phyloP scores from a whole-genome alignment of 768 basidiomycete species.

The Lactifluus subvellereus region DNA sequence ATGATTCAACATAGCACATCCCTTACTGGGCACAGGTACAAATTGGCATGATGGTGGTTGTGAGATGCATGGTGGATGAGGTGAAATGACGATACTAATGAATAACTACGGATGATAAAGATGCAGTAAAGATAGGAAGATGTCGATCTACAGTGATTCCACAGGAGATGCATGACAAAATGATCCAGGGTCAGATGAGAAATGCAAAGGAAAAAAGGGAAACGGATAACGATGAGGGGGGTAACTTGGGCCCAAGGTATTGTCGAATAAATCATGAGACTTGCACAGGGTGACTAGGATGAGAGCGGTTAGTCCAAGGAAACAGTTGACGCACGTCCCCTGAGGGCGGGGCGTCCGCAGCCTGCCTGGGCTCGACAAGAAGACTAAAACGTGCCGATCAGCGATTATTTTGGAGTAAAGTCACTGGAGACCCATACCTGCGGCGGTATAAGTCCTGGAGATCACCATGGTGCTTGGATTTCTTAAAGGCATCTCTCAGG shows the following conservation, averaged over 20 bases:
- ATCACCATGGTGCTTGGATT: conserved; percentile 71
- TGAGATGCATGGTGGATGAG: conserved; percentile 15
- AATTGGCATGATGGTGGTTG: conserved; percentile 10
- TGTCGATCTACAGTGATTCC: conserved; percentile 22
- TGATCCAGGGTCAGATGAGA: conserved; percentile 18
- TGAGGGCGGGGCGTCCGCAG: conserved; percentile 57
- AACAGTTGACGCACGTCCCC: conserved; percentile 76
- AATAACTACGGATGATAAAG: conserved; percentile 22
- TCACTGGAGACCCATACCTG: conserved; percentile 44
- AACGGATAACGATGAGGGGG: conserved; percentile 1
- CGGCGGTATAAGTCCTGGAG: conserved; percentile 80
- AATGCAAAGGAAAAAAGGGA: conserved; percentile 9
- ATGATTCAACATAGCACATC: conserved; percentile 13
- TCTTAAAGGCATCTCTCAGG: conserved; percentile 66
- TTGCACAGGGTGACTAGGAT: conserved; percentile 26
- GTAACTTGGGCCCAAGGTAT: not conserved
- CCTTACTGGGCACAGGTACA: conserved; percentile 11
- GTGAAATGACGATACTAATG: conserved; percentile 19
- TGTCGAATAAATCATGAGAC: conserved; percentile 10
- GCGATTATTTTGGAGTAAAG: conserved; percentile 14
- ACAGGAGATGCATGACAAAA: conserved; percentile 19
- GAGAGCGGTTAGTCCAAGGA: conserved; percentile 56
- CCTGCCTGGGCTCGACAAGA: conserved; percentile 77
- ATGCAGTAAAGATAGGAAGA: conserved; percentile 20
- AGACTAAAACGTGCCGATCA: conserved; percentile 41